These are phyloP conservation scores for Curvularia verruculosa DNA, from an alignment of 2,329 filamentous ascomycete species.

Conservation along the genomic window DNA sequence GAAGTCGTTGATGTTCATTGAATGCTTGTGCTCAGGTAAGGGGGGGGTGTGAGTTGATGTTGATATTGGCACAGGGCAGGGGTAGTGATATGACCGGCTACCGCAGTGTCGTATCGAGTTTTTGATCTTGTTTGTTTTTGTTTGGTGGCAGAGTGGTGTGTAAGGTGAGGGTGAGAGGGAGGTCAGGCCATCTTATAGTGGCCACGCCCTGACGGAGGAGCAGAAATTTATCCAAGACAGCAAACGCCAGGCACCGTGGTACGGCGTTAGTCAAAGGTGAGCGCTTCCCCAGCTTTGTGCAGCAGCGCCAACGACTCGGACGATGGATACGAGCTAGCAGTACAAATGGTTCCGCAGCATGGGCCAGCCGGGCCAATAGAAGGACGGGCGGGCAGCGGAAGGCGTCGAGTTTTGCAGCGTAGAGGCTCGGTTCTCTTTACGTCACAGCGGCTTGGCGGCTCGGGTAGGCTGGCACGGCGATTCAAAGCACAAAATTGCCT, in stretches of 20 bases:
- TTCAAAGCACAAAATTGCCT: conserved; percentile 23
- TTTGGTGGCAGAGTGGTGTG: conserved; percentile 18
- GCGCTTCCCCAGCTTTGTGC: conserved; percentile 33
- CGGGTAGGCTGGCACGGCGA: conserved; percentile 15
- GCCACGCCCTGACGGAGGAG: background rate
- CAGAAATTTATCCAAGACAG: conserved; percentile 40
- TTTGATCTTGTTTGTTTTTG: conserved; percentile 10
- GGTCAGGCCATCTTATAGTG: conserved; percentile 38
- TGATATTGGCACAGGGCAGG: conserved; percentile 9
- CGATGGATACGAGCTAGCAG: conserved; percentile 27
- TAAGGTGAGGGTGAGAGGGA: conserved; percentile 20
- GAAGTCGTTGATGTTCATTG: conserved; percentile 57
- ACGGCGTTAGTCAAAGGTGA: conserved; percentile 42
- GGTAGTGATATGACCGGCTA: conserved; percentile 18
- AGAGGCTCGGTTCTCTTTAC: conserved; percentile 31
- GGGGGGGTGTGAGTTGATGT: conserved; percentile 24
- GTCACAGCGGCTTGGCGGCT: conserved; percentile 26
- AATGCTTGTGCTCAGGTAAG: conserved; percentile 24
- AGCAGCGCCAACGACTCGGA: conserved; percentile 36
- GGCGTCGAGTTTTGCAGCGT: conserved; percentile 29
- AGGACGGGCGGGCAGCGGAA: conserved; percentile 28
- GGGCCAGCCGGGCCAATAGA: conserved; percentile 1
- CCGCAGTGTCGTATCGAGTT: conserved; percentile 7
- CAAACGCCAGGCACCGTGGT: conserved; percentile 35
- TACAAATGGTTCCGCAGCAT: background rate